A percentile compares a stretch with the other conserved stretches of the same genome.
phyloP scores from a whole-genome alignment of 2,329 filamentous ascomycete species.

The Penicillium sp. region DNA sequence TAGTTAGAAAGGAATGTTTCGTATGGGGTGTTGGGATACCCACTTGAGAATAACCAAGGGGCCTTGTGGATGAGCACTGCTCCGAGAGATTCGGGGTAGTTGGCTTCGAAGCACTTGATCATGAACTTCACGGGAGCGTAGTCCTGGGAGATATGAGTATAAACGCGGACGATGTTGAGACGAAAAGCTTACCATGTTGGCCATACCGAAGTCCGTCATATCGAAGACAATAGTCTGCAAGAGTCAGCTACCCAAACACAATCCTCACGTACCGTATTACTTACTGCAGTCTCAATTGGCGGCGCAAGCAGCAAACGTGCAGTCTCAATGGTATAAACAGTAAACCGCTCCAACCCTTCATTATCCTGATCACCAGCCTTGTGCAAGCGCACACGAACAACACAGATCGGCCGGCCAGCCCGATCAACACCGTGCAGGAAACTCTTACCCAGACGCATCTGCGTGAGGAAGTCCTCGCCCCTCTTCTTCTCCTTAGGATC shows the following conservation, averaged over 20 bases:
- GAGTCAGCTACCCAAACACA: constrained; percentile 18
- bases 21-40: constrained; percentile 22
- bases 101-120: constrained; percentile 99
- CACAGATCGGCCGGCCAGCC: constrained; percentile 78
- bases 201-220: constrained; percentile 88
- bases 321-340: constrained; percentile 91
- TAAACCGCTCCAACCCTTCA: constrained; percentile 79
- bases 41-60: constrained; percentile 93
- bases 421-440: constrained; percentile 87
- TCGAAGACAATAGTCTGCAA: constrained; percentile 85
- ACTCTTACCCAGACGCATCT: constrained; percentile 87
- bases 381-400: constrained; percentile 80
- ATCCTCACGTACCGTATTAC: constrained; percentile 36
- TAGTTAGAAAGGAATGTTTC: neutral
- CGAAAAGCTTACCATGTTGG: constrained; percentile 74
- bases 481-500: constrained; percentile 64
- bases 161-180: neutral
- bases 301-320: constrained; percentile 76
- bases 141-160: constrained; percentile 55
- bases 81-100: constrained; percentile 91
- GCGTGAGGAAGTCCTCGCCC: constrained; percentile 74
- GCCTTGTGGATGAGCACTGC: constrained; percentile 91
- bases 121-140: constrained; percentile 97
- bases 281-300: constrained; percentile 86
- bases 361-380: constrained; percentile 78